Evolutionary conservation across 306 rosid species (phyloP).

Genomic region (Cyamopsis tetragonoloba): DNA sequence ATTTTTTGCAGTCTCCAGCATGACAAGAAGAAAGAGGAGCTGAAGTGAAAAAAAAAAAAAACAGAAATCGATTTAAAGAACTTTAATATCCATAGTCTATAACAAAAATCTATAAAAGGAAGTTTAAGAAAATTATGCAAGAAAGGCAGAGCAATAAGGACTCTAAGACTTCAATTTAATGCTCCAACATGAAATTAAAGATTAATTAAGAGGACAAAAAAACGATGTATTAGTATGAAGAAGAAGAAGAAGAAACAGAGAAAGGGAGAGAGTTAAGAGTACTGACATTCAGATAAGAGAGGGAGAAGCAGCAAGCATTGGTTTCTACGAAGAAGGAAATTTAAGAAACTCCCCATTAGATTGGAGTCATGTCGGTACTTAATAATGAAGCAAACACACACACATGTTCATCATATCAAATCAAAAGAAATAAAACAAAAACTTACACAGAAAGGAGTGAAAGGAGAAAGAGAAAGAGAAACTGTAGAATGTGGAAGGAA

Average conservation of each 20-base stretch:
- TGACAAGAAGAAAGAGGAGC: background rate
- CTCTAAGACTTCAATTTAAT: background rate
- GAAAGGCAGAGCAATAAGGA: background rate
- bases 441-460: background rate
- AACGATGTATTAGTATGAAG: no score
- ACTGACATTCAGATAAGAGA: slow-evolving; percentile 25
- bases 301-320: slow-evolving; percentile 28
- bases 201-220: background rate
- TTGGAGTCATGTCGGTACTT: slow-evolving; percentile 44
- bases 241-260: background rate
- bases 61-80: background rate
- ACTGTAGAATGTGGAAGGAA: background rate
- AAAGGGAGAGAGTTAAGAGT: background rate
- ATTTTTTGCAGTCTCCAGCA: background rate
- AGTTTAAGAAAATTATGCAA: background rate
- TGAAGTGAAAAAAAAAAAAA: background rate
- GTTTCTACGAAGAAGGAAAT: slow-evolving; percentile 29
- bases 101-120: background rate
- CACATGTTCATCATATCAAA: no score
- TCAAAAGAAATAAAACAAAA: no score
- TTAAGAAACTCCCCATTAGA: slow-evolving; percentile 41
- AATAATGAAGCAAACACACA: slow-evolving; percentile 22
- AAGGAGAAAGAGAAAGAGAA: background rate
- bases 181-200: slow-evolving; percentile 15
- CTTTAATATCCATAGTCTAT: background rate